Percentiles rank a stretch among this genome's conserved stretches.
phyloP scores from a whole-genome alignment of 257 asterid species.

The Leptodermis oblonga region DNA sequence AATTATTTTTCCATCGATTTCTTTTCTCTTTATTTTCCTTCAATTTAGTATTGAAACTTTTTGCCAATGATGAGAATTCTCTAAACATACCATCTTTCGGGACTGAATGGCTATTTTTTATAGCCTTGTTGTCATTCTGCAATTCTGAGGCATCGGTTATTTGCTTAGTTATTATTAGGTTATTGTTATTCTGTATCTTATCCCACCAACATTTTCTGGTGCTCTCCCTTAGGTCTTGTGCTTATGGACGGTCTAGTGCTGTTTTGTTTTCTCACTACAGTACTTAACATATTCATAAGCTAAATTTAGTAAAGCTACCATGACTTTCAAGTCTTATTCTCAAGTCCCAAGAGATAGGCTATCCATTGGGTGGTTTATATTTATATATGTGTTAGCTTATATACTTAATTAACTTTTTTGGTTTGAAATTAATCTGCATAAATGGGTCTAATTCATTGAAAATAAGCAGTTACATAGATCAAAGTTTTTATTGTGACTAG shows the following conservation, averaged over 20 bases:
- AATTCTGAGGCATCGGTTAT: slow-evolving; percentile 58
- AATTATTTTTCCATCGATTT: too few relatives aligned
- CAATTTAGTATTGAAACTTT: background rate
- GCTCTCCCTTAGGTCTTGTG: slow-evolving; percentile 4
- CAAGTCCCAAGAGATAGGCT: slow-evolving; percentile 10
- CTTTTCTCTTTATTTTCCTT: too few relatives aligned
- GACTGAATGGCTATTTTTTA: slow-evolving; percentile 50
- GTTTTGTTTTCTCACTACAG: slow-evolving; percentile 5
- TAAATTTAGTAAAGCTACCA: slow-evolving; percentile 6
- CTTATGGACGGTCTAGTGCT: slow-evolving; percentile 34
- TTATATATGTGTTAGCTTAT: background rate
- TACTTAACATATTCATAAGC: slow-evolving; percentile 28
- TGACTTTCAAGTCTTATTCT: slow-evolving; percentile 22
- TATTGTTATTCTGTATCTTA: background rate
- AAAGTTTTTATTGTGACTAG: too few relatives aligned
- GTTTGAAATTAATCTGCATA: too few relatives aligned
- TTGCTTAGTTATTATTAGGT: background rate
- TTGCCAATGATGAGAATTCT: slow-evolving; percentile 49
- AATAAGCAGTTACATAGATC: too few relatives aligned
- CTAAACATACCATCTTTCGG: slow-evolving; percentile 70
- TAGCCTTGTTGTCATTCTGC: slow-evolving; percentile 56
- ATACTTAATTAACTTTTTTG: background rate
- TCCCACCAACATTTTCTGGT: background rate
- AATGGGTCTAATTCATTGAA: too few relatives aligned
- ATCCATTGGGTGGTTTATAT: slow-evolving; percentile 22